These are phyloP conservation scores for Kwoniella dendrophila DNA, from an alignment of 768 basidiomycete species.

Conservation along the genomic window DNA sequence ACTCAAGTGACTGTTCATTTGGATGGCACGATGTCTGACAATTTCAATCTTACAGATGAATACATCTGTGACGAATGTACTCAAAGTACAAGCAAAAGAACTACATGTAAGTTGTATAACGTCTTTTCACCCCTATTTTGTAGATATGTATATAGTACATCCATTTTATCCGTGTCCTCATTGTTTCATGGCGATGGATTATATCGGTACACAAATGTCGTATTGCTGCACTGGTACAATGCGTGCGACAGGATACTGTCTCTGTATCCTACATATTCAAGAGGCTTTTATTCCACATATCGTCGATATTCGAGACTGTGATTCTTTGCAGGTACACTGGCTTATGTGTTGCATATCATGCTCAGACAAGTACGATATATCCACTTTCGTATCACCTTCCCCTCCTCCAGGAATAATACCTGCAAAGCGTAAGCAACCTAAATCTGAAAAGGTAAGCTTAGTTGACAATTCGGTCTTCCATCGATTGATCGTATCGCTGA, in stretches of 20 bases:
- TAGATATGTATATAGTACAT: slow-evolving; percentile 24
- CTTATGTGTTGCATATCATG: background rate
- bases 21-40: background rate
- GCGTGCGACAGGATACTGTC: background rate
- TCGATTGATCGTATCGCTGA: background rate
- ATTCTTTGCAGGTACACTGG: no score
- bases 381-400: slow-evolving; percentile 35
- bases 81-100: slow-evolving; percentile 26
- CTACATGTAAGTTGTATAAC: slow-evolving; percentile 38
- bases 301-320: no score
- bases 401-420: slow-evolving; percentile 30
- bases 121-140: background rate
- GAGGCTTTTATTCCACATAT: background rate
- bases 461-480: background rate
- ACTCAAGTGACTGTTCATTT: background rate
- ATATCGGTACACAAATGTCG: slow-evolving; percentile 13
- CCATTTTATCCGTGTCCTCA: slow-evolving; percentile 5
- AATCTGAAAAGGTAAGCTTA: slow-evolving; percentile 6
- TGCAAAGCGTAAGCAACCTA: slow-evolving; percentile 10
- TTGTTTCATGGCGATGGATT: slow-evolving; percentile 3
- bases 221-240: background rate
- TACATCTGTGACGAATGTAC: slow-evolving; percentile 39
- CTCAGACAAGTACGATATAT: slow-evolving; percentile 39
- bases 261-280: background rate
- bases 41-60: slow-evolving; percentile 23